Conservation (phyloP, 495 filamentous ascomycete genomes). For the Articulospora tetracladia region DNA sequence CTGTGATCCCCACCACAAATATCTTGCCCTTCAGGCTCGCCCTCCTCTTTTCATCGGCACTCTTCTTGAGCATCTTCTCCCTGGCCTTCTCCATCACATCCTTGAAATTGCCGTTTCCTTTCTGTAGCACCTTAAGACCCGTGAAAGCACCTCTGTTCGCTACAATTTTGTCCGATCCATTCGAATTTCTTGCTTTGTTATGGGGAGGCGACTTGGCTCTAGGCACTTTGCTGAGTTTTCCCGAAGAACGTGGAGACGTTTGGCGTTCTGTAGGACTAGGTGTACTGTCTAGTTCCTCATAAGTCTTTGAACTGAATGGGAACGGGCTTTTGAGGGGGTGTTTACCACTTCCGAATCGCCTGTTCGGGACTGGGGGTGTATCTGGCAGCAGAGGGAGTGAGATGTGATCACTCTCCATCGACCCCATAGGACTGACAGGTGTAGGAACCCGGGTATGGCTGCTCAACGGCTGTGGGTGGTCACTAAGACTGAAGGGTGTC, state of each 20-base stretch:
- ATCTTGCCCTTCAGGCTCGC: constrained; percentile 20
- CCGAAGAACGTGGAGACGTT: not conserved
- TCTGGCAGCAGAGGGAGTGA: not conserved
- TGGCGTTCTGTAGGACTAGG: not conserved
- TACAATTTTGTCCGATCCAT: constrained; percentile 2
- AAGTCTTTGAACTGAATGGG: constrained; percentile 1
- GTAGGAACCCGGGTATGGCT: not conserved
- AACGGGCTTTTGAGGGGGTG: constrained; percentile 17
- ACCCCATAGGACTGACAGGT: not conserved
- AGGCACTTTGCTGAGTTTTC: constrained; percentile 2
- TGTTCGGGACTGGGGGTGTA: not conserved
- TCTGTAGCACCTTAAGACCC: constrained; percentile 1
- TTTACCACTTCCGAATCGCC: constrained; percentile 1
- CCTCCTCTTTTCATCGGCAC: constrained; percentile 10
- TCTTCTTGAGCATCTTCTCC: constrained; percentile 1
- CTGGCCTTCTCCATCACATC: constrained; percentile 8
- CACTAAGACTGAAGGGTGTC: not conserved
- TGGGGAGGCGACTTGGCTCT: not conserved
- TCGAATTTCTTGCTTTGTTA: not conserved
- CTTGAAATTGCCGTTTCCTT: not conserved
- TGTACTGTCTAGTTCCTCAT: not conserved
- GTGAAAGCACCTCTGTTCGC: not conserved
- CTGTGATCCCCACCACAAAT: constrained; percentile 13
- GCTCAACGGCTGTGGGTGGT: not conserved
- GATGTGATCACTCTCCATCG: constrained; percentile 4